Evolutionary conservation across 2,329 filamentous ascomycete species (phyloP), one percentile per base, ranked within the genome.

Genomic region (Calonectria montana): DNA sequence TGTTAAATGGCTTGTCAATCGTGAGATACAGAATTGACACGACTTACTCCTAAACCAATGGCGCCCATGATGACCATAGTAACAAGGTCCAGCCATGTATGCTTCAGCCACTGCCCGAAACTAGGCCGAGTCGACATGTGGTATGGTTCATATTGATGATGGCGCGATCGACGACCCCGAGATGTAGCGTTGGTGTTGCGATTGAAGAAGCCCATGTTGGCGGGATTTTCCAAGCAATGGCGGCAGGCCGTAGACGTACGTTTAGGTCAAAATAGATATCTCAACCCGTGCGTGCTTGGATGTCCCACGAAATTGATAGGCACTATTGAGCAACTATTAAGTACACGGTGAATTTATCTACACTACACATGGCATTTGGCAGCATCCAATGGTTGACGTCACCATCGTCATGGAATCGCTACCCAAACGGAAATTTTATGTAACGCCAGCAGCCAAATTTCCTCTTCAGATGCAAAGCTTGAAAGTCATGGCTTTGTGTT

Each of bases 31-130:
- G 3, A 48, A 13, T 6, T 8, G 9, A 10, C 7, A 45, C 12
- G 3, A 78, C 87, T 80, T 86, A 94, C 91, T 70, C 91, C 92
- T 0, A 94, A 86, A 18, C 92, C 92, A 59, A 94, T 83, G 15
- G 88, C 90, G 12, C 93, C 92, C 87, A 94, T 89, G 27, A 84
- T 80, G 10, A 85, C 84, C 91, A 94, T 94, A 37, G 91, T 93
- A 23, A 93, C 64, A 65, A 94, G 88, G 78, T 94, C 93, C 15
- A 93, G 82, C 87, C 89, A 91, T 5, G 91, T 92, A 10, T 86
- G 86, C 81, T 92, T 93, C 74, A 94, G 80, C 92, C 92, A 94
- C 79, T 93, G 91, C 3, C 92, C 91, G 75, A 94, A 93, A 2
- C 84, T 88, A 2, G 92, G 92, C 13, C 88, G 84, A 2, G 80